Base-by-base conservation (phyloP, 2,329 filamentous ascomycete species). In the Claviceps arundinis region DNA sequence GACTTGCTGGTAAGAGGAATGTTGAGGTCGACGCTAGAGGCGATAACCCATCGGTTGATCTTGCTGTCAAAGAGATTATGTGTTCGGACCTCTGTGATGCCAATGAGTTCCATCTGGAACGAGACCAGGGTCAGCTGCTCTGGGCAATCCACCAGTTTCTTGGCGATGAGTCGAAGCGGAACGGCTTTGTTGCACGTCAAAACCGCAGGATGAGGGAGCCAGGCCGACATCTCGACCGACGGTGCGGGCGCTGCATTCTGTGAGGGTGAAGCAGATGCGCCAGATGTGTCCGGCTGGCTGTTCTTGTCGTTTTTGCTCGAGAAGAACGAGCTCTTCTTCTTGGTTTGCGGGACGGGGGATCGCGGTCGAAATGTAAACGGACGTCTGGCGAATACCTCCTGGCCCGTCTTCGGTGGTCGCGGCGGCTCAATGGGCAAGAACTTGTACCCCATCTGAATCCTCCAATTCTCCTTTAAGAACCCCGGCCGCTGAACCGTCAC, bases 361-460 rank as follows among this genome's bases (percentile, higher is more conserved):
- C 70, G 70, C 6, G 75, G 69, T 16, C 68, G 68, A 59, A 84
- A 84, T 26, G 71, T 69, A 57, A 80, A 83, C 0, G 79, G 80
- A 22, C 91, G 79, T 53, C 89, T 76, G 2, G 90, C 93, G 68
- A 88, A 98, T 2, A 85, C 83, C 66, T 97, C 90, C 57, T 89
- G 84, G 24, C 80, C 78, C 1, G 81, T 77, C 46, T 74, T 71
- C 4, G 77, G 72, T 0, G 81, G 81, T 43, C 90, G 76, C 0
- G 91, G 90, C 5, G 89, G 87, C 66, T 98, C 93, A 58, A 97
- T 91, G 4, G 93, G 93, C 40, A 96, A 76, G 64, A 98, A 93
- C 54, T 87, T 91, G 69, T 96, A 85, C 38, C 82, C 81, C 38
- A 76, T 62, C 56, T 78, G 72, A 56, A 75, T 74, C 19, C 90